Percentiles rank a stretch among this genome's conserved stretches.
Conservation (phyloP, 139 green algal genomes). For the Marvania coccoides region DNA sequence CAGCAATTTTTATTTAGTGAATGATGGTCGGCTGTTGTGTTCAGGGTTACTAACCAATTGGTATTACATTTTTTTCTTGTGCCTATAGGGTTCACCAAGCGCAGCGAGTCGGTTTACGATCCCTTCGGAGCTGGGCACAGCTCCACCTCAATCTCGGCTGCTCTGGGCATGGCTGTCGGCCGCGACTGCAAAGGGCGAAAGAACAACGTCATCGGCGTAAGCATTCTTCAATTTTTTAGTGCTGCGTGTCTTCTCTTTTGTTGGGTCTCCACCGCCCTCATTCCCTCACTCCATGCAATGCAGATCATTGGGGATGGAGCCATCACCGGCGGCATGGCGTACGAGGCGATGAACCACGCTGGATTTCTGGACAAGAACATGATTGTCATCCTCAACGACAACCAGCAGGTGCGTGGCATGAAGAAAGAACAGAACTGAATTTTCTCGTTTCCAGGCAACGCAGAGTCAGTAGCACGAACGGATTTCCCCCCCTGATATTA, state of each 20-base stretch:
- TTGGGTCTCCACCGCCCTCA: neutral
- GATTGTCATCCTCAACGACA: conserved; percentile 99
- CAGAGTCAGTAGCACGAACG: too few species aligned
- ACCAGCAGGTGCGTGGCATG: conserved; percentile 91
- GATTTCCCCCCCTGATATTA: too few species aligned
- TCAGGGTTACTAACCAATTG: neutral
- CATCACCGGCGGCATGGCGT: conserved; percentile 99
- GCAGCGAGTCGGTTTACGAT: conserved; percentile 91
- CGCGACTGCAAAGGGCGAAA: conserved; percentile 77
- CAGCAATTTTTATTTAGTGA: too few species aligned
- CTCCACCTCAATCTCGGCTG: conserved; percentile 92
- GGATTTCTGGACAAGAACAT: conserved; percentile 99
- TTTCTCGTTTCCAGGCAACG: too few species aligned
- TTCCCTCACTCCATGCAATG: neutral
- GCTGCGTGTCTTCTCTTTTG: too few species aligned
- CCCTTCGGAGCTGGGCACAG: conserved; percentile 95
- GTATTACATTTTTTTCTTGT: neutral
- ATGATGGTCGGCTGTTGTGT: neutral
- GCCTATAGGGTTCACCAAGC: conserved; percentile 89
- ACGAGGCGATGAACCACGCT: conserved; percentile 99
- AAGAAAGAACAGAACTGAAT: too few species aligned
- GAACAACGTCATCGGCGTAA: conserved; percentile 44
- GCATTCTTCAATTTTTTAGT: neutral
- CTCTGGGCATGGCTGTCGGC: conserved; percentile 94
- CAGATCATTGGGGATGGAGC: conserved; percentile 95